Base-by-base conservation (phyloP, 768 basidiomycete genomes). In the Lyophyllum semitale region DNA sequence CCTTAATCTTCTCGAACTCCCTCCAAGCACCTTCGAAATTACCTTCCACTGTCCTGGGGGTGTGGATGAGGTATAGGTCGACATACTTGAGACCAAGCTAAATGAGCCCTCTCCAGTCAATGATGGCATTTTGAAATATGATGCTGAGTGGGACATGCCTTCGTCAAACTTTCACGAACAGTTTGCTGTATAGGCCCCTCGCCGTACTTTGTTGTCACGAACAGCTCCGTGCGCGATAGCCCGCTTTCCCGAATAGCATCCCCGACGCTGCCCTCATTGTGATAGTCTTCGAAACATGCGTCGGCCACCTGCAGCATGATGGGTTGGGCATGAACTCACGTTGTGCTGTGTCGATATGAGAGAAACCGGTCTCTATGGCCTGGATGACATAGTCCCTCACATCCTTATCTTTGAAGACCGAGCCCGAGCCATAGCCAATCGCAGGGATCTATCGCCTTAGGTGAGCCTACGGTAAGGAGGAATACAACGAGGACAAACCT, bases 31-130 rank as follows among this genome's bases (percentile, higher is more conserved):
- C 59, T 50, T 77, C 71, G 57, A 77, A 58, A 38, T 78, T 69
- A 8, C 62, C 57, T 13, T 66, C 54, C 8, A 77, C 59, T 8
- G 57, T 1, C 0, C 6, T 20, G 1, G 87, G 85, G 3, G 38
- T 38, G 60, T 91, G 89, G 33, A 91, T 81, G 40, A 91, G 81
- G 69, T 91, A 91, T 9, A 91, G 68, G 63, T 91, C 87, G 4
- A 91, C 72, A 32, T 82, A 77, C 48, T 77, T 71, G 12, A 89
- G 59, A 0, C 80, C 83, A 9, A 91, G 79, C 87, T 91, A 48
- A 25, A 60, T 18, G 45, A n/a, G n/a, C n/a, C 2, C 26, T 55
- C 43, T 43, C 54, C 18, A 8, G 40, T 17, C 6, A 37, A 54
- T 20, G 40, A 25, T 38, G 45, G 12, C 25, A 20, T 11, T 53